Evolutionary conservation across 257 asterid genomes (phyloP).

Genomic region (Nicotiana sylvestris): DNA sequence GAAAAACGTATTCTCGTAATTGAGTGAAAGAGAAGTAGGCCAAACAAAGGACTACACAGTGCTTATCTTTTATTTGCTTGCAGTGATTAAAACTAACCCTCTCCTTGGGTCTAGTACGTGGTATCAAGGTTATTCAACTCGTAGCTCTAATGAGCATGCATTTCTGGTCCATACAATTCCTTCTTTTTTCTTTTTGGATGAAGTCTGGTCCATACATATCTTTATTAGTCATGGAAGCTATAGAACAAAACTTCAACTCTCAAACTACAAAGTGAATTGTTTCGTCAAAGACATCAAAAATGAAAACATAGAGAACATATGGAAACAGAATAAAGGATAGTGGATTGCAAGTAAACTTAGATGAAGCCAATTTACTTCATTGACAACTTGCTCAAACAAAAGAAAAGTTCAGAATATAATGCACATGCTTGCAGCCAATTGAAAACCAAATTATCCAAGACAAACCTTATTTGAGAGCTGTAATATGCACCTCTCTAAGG

Average conservation of each 20-base stretch:
- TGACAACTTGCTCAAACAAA: background rate
- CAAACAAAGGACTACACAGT: background rate
- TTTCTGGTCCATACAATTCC: background rate
- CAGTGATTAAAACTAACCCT: background rate
- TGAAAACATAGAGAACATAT: background rate
- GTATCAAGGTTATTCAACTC: background rate
- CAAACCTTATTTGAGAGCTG: constrained; percentile 41
- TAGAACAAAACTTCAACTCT: background rate
- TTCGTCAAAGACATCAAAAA: background rate
- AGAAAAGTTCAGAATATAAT: constrained; percentile 9
- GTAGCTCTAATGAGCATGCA: background rate
- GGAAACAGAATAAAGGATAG: background rate
- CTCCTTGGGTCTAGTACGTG: background rate
- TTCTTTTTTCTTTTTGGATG: too few species aligned
- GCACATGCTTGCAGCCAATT: background rate
- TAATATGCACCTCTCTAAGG: constrained; percentile 40
- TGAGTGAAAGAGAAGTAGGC: background rate
- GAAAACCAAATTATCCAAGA: constrained; percentile 5
- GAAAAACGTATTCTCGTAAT: background rate
- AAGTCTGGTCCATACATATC: background rate
- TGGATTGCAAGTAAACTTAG: constrained; percentile 1
- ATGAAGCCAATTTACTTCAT: background rate
- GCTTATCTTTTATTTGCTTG: background rate
- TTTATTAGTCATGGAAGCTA: background rate
- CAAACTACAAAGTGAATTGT: background rate